phyloP scores from a whole-genome alignment of 768 basidiomycete genomes.

The Trametopsis cervina region DNA sequence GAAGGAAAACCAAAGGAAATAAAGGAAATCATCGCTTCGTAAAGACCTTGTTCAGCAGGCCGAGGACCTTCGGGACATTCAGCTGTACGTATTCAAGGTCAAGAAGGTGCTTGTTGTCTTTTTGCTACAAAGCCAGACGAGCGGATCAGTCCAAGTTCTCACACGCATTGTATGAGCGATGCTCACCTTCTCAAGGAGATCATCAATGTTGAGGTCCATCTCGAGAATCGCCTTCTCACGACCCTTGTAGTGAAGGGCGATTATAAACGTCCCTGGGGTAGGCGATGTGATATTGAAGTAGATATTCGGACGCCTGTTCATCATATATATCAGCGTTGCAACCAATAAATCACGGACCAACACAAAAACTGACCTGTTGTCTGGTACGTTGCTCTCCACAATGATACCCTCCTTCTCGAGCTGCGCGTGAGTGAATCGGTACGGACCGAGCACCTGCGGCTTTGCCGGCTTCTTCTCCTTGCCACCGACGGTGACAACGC shows the following conservation, averaged over 20 bases:
- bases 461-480: conserved; percentile 94
- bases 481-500: conserved; percentile 91
- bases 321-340: conserved; percentile 9
- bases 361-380: conserved; percentile 70
- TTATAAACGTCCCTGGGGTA: conserved; percentile 97
- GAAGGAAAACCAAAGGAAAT: conserved; percentile 4
- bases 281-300: conserved; percentile 99
- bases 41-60: conserved; percentile 90
- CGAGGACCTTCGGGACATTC: conserved; percentile 92
- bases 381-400: conserved; percentile 98
- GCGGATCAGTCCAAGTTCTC: not conserved
- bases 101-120: conserved; percentile 93
- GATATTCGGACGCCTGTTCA: conserved; percentile 83
- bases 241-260: conserved; percentile 97
- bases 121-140: conserved; percentile 71
- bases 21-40: conserved; percentile 59
- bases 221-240: conserved; percentile 98
- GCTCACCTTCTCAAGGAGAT: conserved; percentile 90
- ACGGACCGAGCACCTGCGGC: conserved; percentile 85
- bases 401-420: conserved; percentile 99
- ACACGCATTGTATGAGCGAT: not conserved
- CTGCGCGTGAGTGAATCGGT: conserved; percentile 96
- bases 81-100: conserved; percentile 98
- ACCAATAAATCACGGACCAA: conserved; percentile 1
- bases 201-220: conserved; percentile 99